Conservation (phyloP, 2,329 filamentous ascomycete species). For the Botryotinia narcissicola region DNA sequence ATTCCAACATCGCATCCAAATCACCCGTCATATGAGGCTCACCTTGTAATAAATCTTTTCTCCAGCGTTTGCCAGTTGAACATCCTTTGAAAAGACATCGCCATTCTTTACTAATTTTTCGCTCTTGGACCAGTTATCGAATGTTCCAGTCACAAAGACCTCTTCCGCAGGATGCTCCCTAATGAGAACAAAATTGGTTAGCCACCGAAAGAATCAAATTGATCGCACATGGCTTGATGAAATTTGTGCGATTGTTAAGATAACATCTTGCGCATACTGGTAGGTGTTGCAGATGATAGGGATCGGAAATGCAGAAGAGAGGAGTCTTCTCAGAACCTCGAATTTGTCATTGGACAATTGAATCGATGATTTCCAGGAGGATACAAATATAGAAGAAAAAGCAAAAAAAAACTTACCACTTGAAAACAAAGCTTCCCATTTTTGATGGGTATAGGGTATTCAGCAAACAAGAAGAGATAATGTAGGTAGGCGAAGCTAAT, state of each 20-base stretch:
- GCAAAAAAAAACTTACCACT: constrained; percentile 35
- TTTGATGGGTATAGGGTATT: constrained; percentile 22
- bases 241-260: background rate
- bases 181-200: constrained; percentile 43
- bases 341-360: constrained; percentile 5
- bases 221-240: background rate
- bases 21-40: constrained; percentile 37
- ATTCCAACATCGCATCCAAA: background rate
- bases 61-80: constrained; percentile 62
- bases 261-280: background rate
- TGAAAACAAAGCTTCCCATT: constrained; percentile 42
- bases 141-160: constrained; percentile 93
- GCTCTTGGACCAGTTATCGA: constrained; percentile 90
- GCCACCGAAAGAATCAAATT: background rate
- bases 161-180: constrained; percentile 82
- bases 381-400: background rate
- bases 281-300: background rate
- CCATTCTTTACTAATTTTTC: constrained; percentile 77
- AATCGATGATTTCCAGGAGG: background rate
- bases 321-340: background rate
- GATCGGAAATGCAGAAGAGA: background rate
- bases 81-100: constrained; percentile 74
- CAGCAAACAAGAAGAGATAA: background rate
- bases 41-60: constrained; percentile 96
- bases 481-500: background rate